Conservation (phyloP, 768 basidiomycete species). For the Boletus coccyginus region DNA sequence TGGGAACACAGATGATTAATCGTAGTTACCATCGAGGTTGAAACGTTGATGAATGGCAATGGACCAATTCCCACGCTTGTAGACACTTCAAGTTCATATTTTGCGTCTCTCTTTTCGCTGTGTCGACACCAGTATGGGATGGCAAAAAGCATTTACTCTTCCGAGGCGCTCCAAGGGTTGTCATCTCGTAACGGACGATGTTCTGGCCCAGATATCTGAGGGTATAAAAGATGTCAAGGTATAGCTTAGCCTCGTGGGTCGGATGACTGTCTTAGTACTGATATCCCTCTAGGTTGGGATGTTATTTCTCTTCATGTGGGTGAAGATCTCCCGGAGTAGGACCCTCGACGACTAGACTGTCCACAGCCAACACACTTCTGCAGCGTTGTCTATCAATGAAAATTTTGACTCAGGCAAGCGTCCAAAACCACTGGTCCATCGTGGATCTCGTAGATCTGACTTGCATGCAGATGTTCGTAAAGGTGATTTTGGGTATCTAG, state of each 20-base stretch:
- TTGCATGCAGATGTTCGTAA: constrained; percentile 39
- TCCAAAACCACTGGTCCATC: background rate
- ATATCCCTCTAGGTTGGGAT: constrained; percentile 63
- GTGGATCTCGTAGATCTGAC: constrained; percentile 3
- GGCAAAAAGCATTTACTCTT: constrained; percentile 84
- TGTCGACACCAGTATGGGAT: constrained; percentile 56
- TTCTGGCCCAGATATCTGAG: constrained; percentile 61
- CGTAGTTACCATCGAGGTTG: background rate
- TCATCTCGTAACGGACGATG: constrained; percentile 80
- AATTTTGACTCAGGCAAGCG: constrained; percentile 75
- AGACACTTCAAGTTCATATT: background rate
- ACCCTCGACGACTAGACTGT: constrained; percentile 18
- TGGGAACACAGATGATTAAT: constrained; percentile 29
- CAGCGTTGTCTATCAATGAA: constrained; percentile 83
- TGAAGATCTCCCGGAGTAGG: constrained; percentile 4
- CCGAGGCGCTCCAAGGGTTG: constrained; percentile 58
- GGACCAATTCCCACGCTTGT: background rate
- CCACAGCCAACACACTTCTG: constrained; percentile 72
- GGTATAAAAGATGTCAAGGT: constrained; percentile 70
- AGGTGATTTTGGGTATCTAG: constrained; percentile 32
- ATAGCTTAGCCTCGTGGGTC: constrained; percentile 1
- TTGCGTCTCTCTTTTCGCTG: background rate
- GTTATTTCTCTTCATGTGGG: constrained; percentile 85
- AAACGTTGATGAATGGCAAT: background rate
- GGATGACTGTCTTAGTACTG: background rate